A percentile compares a stretch with the other conserved stretches of the same genome.
Conservation (phyloP, 106 monocot genomes). For the Dioscorea zingiberensis region DNA sequence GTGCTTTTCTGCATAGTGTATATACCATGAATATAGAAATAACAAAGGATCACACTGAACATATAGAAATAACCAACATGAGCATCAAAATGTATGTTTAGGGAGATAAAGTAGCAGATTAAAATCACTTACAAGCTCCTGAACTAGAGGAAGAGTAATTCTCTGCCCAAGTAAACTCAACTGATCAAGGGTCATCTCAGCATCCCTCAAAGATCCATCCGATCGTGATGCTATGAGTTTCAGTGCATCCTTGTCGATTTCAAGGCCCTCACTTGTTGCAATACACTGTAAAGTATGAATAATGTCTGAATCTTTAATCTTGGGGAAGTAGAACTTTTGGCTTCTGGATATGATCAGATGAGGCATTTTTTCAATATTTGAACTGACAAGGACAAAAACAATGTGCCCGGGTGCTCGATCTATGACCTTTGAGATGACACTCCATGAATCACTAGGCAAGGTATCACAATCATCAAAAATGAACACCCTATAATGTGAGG, state of each 20-base stretch:
- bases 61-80: neutral
- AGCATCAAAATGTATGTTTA: neutral
- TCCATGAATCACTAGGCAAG: slow-evolving; percentile 63
- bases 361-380: slow-evolving; percentile 66
- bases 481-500: slow-evolving; percentile 69
- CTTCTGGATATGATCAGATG: slow-evolving; percentile 80
- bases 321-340: slow-evolving; percentile 95
- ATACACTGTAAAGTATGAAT: slow-evolving; percentile 57
- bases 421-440: slow-evolving; percentile 55
- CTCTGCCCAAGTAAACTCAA: slow-evolving; percentile 85
- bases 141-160: slow-evolving; percentile 76
- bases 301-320: slow-evolving; percentile 79
- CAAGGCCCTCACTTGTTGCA: slow-evolving; percentile 64
- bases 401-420: slow-evolving; percentile 60
- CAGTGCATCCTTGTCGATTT: slow-evolving; percentile 74
- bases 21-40: too few species aligned
- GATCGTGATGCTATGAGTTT: slow-evolving; percentile 80
- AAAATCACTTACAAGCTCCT: slow-evolving; percentile 81
- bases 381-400: slow-evolving; percentile 69
- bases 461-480: slow-evolving; percentile 84
- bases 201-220: slow-evolving; percentile 95
- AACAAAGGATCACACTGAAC: too few species aligned
- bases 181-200: slow-evolving; percentile 95
- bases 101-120: neutral
- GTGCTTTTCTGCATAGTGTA: too few species aligned